These are phyloP conservation scores for Zoysia japonica DNA, from an alignment of 176 grass and related monocot genomes.

Conservation along the genomic window DNA sequence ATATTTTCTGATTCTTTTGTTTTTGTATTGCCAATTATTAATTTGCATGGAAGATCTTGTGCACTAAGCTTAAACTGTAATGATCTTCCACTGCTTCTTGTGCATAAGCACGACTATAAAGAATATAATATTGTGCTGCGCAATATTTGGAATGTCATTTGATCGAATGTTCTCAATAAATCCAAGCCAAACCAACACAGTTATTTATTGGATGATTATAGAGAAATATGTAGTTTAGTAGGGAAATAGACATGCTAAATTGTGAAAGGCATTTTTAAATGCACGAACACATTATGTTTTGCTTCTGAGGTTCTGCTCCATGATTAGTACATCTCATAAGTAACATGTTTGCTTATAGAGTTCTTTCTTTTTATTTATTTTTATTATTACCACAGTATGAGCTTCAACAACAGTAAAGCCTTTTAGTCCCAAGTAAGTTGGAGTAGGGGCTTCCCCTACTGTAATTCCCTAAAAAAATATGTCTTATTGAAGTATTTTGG, in stretches of 20 bases:
- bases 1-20: slow-evolving; percentile 15
- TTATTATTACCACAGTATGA: too few species aligned
- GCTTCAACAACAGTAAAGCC: too few species aligned
- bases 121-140: background rate
- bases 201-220: background rate
- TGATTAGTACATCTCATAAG: too few species aligned
- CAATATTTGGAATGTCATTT: slow-evolving; percentile 23
- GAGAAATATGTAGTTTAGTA: background rate
- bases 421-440: too few species aligned
- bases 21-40: slow-evolving; percentile 8
- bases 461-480: too few species aligned
- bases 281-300: background rate
- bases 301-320: too few species aligned
- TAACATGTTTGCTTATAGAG: too few species aligned
- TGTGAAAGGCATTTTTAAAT: slow-evolving; percentile 7
- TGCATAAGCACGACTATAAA: background rate
- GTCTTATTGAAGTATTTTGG: background rate
- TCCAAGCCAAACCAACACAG: background rate
- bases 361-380: too few species aligned
- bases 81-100: slow-evolving; percentile 1
- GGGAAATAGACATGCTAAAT: background rate
- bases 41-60: slow-evolving; percentile 1
- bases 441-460: too few species aligned
- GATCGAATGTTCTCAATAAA: background rate
- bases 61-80: background rate